Conservation (phyloP, 257 asterid genomes). For the Solanum sitiens region DNA sequence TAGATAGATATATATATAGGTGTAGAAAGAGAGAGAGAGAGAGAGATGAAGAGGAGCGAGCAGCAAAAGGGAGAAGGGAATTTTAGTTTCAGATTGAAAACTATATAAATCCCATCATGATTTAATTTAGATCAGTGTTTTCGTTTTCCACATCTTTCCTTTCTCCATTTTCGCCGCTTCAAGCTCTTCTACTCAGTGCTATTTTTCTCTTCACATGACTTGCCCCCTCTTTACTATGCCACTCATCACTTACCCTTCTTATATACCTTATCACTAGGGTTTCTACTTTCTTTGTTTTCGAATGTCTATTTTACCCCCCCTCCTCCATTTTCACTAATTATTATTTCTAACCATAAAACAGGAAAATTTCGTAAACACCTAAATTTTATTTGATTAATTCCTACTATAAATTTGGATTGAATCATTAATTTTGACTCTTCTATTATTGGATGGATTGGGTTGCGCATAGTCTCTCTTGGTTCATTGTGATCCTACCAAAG, state of each 20-base stretch:
- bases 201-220: not conserved
- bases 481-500: not conserved
- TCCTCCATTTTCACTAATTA: not conserved
- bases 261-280: not conserved
- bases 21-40: not conserved
- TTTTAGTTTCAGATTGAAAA: slow-evolving; percentile 4
- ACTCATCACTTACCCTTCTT: not conserved
- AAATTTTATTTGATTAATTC: not conserved
- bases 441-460: not conserved
- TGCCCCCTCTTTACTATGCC: not conserved
- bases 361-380: too few species aligned
- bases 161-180: slow-evolving; percentile 2
- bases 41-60: not conserved
- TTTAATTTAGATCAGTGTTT: not conserved
- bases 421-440: not conserved
- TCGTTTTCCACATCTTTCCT: not conserved
- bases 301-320: not conserved
- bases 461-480: not conserved
- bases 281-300: not conserved
- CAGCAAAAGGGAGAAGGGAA: not conserved
- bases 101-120: not conserved
- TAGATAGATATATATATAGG: not conserved
- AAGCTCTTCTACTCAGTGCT: not conserved
- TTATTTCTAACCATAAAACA: not conserved
- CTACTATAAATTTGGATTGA: too few species aligned